These are phyloP conservation scores for Claviceps cyperi DNA, from an alignment of 2,329 filamentous ascomycete genomes.

Conservation along the genomic window DNA sequence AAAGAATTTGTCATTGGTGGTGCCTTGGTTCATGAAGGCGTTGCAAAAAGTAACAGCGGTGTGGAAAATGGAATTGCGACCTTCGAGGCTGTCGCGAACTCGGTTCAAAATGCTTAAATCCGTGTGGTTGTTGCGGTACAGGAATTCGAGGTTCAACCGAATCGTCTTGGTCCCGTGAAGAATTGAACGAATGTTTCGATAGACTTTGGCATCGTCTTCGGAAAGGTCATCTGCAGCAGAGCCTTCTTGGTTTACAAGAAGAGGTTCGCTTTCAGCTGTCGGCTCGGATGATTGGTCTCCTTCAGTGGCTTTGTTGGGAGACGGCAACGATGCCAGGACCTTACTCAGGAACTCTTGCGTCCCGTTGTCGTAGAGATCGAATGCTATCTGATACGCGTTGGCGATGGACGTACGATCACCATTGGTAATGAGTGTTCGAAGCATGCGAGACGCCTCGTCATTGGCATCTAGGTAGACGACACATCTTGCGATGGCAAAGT, in stretches of 20 bases:
- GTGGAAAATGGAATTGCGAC: conserved; percentile 96
- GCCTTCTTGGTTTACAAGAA: conserved; percentile 34
- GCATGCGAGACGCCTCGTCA: conserved; percentile 75
- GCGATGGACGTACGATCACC: conserved; percentile 67
- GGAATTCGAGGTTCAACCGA: conserved; percentile 86
- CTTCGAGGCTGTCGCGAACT: conserved; percentile 87
- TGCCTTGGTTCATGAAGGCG: conserved; percentile 98
- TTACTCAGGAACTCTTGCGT: conserved; percentile 93
- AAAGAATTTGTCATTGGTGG: conserved; percentile 97
- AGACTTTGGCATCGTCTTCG: conserved; percentile 40
- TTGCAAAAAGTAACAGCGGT: conserved; percentile 95
- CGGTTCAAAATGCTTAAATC: conserved; percentile 91
- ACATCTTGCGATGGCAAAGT: conserved; percentile 95
- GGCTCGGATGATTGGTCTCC: conserved; percentile 30
- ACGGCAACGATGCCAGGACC: conserved; percentile 67
- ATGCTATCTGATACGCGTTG: conserved; percentile 92
- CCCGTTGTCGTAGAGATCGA: conserved; percentile 96
- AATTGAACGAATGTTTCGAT: conserved; percentile 49
- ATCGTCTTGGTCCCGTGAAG: conserved; percentile 88
- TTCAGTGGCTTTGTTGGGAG: conserved; percentile 29
- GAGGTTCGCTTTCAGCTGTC: conserved; percentile 30
- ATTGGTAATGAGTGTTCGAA: conserved; percentile 66
- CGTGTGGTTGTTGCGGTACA: conserved; percentile 89
- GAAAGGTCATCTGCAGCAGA: conserved; percentile 40
- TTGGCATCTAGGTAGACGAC: conserved; percentile 92